A percentile compares a stretch with the other conserved stretches of the same genome.
Evolutionary conservation across 495 filamentous ascomycete genomes (phyloP).

Genomic region (Penicillium diatomitis): DNA sequence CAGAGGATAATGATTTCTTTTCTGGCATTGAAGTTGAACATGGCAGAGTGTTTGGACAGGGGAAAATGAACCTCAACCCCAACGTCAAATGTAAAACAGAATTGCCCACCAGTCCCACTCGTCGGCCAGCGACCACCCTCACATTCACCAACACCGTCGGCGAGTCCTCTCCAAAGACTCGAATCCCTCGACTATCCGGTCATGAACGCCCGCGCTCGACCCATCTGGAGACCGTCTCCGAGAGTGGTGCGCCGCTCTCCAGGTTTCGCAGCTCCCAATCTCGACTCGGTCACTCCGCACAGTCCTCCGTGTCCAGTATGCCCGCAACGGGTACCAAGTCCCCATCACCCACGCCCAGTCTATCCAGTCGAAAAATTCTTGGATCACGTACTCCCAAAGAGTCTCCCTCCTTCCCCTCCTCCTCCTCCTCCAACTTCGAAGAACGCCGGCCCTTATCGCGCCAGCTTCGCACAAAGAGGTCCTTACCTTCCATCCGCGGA

Average conservation of each 20-base stretch:
- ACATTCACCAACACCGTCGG: conserved; percentile 70
- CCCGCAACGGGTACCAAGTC: conserved; percentile 44
- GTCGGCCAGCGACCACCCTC: conserved; percentile 68
- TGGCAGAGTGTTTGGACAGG: conserved; percentile 68
- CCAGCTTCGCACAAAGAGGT: conserved; percentile 78
- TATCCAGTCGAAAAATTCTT: conserved; percentile 50
- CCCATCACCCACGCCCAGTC: conserved; percentile 42
- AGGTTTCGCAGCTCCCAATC: conserved; percentile 52
- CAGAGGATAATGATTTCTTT: conserved; percentile 72
- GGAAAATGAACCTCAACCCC: conserved; percentile 78
- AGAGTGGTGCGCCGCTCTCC: conserved; percentile 67
- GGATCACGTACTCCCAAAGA: conserved; percentile 47
- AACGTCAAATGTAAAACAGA: conserved; percentile 79
- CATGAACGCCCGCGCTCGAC: conserved; percentile 62
- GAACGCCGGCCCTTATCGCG: conserved; percentile 63
- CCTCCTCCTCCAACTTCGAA: conserved; percentile 19
- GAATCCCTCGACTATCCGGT: conserved; percentile 55
- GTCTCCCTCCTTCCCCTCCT: conserved; percentile 2
- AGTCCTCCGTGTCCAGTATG: conserved; percentile 58
- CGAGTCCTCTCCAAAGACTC: conserved; percentile 33
- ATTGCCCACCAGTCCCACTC: conserved; percentile 57
- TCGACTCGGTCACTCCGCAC: conserved; percentile 54
- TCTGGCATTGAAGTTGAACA: conserved; percentile 80
- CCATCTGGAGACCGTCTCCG: conserved; percentile 79
- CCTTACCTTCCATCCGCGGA: conserved; percentile 69